These are phyloP conservation scores for Tetrastigma voinierianum DNA, from an alignment of 164 flowering plant species.

Conservation along the genomic window DNA sequence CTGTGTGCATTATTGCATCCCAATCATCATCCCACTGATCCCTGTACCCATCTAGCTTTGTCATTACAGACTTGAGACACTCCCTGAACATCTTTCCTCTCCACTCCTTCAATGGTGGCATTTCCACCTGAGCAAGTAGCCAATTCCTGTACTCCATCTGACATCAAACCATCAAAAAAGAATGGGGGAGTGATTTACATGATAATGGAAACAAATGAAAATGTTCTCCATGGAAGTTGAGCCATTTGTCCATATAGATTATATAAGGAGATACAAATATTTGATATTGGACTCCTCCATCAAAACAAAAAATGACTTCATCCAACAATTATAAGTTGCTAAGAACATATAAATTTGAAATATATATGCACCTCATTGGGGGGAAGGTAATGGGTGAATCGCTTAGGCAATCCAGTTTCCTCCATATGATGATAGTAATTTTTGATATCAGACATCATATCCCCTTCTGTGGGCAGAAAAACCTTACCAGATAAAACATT, in stretches of 20 bases:
- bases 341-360: background rate
- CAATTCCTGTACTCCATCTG: slow-evolving; percentile 3
- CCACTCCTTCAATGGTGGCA: slow-evolving; percentile 15
- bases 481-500: slow-evolving; percentile 13
- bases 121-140: background rate
- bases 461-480: slow-evolving; percentile 6
- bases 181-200: too few species aligned
- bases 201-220: background rate
- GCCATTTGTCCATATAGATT: background rate
- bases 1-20: too few species aligned
- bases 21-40: too few species aligned
- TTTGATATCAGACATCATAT: slow-evolving; percentile 4
- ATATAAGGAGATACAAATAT: too few species aligned
- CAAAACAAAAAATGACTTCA: background rate
- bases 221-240: background rate
- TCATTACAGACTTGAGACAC: too few species aligned
- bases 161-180: background rate
- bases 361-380: background rate
- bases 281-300: background rate
- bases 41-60: too few species aligned
- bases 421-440: slow-evolving; percentile 8
- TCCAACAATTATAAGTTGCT: background rate
- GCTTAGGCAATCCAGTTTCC: slow-evolving; percentile 13
- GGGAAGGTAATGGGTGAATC: slow-evolving; percentile 1
- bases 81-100: background rate